phyloP scores from a whole-genome alignment of 1,139 yeast genomes.

The Geotrichum reessii region DNA sequence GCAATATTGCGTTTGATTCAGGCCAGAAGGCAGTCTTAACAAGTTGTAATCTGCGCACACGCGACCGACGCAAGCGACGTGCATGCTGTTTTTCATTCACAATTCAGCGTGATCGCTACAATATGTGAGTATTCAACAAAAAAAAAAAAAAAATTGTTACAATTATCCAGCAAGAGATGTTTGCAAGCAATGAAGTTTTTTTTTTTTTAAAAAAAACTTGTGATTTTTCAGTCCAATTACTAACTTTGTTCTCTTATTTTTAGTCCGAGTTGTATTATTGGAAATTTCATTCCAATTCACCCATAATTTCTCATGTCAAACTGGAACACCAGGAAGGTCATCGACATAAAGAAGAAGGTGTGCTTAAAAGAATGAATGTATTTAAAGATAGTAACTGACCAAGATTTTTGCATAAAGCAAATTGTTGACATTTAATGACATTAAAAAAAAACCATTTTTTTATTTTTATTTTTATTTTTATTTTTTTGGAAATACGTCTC shows the following conservation, averaged over 20 bases:
- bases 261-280: constrained; percentile 86
- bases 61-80: constrained; percentile 73
- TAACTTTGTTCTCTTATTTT: neutral
- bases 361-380: neutral
- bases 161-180: neutral
- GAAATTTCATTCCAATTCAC: constrained; percentile 86
- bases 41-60: constrained; percentile 79
- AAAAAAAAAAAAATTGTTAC: neutral
- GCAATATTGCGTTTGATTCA: constrained; percentile 92
- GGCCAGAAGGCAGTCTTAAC: constrained; percentile 94
- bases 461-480: neutral
- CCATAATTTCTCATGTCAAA: constrained; percentile 17
- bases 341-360: neutral
- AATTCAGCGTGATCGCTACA: constrained; percentile 84
- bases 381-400: too few relatives aligned
- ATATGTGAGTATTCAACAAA: constrained; percentile 42
- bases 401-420: too few relatives aligned
- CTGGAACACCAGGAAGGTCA: neutral
- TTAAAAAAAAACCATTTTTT: neutral
- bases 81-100: constrained; percentile 95
- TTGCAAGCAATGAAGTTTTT: neutral
- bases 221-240: neutral
- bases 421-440: too few relatives aligned
- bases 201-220: neutral
- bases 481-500: too few relatives aligned